Evolutionary conservation across 163 green algal genomes (phyloP).

Genomic region (Volvox carteri): DNA sequence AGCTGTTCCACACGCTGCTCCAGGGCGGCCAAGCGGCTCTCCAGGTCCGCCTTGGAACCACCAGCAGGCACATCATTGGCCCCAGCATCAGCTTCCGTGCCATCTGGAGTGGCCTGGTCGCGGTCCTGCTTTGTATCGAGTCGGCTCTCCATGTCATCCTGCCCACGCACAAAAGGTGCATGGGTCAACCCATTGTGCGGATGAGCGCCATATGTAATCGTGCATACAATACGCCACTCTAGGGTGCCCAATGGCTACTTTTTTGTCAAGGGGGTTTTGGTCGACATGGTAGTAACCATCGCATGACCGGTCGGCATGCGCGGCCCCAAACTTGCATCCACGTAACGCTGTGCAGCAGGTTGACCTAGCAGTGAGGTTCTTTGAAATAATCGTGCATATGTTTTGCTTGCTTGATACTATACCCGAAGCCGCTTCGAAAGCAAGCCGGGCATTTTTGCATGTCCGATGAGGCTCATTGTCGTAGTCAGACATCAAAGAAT

Average conservation of each 20-base stretch:
- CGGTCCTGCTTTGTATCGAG: conserved; percentile 34
- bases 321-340: not conserved
- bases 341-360: not conserved
- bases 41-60: not conserved
- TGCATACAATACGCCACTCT: too few relatives aligned
- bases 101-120: conserved; percentile 15
- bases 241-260: too few relatives aligned
- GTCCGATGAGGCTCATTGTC: too few relatives aligned
- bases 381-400: not conserved
- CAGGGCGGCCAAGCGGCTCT: conserved; percentile 21
- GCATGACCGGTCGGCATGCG: not conserved
- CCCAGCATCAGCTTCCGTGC: not conserved
- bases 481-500: too few relatives aligned
- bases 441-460: not conserved
- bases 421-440: conserved; percentile 40
- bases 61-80: not conserved
- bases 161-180: not conserved
- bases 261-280: too few relatives aligned
- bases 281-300: too few relatives aligned
- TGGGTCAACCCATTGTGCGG: too few relatives aligned
- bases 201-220: too few relatives aligned
- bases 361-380: not conserved
- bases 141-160: conserved; percentile 31
- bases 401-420: not conserved
- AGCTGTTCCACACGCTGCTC: conserved; percentile 28